Base-by-base conservation (phyloP, 106 monocot species). In the Hemerocallis citrina region DNA sequence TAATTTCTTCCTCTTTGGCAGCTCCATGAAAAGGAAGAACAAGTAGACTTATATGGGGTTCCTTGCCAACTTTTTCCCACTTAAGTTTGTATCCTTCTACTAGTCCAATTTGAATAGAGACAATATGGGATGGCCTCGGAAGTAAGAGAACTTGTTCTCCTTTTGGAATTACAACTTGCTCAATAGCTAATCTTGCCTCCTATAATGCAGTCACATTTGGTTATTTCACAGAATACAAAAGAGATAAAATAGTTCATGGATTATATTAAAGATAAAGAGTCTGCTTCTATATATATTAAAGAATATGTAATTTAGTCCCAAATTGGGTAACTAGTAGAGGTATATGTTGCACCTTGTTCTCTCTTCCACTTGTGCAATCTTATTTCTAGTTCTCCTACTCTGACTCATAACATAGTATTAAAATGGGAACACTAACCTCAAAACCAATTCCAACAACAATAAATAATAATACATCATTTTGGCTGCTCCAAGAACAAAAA, bases 111-210 rank as follows among this genome's bases (percentile, higher is more conserved):
- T 95, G 94, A 46, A 65, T 59, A 35, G 46, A 61, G 51, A 89
- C 72, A 29, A 89, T 68, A 3, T 62, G 52, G 7, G 70, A 23
- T 30, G 80, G 77, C 60, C 89, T 80, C 9, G 86, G 83, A 2
- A 89, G 94, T 57, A 95, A 73, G 70, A 80, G 75, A 17, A 81
- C 83, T 19, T 52, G 14, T 49, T 84, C 65, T 15, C 78, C 74
- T 37, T 62, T 75, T 32, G 95, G 82, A 70, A 95, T 90, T 40
- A 95, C 89, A 47, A 76, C 71, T 45, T 84, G 68, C 58, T 86
- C 90, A 27, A 90, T 86, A 22, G 95, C 89, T 68, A 83, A 56
- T 67, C 95, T 95, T 34, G 76, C 80, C 50, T 95, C 95, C 89
- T 95, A 58, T n/a, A 23, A 76, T 16, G 10, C 21, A 7, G 14